A percentile compares a stretch with the other conserved stretches of the same genome.
Evolutionary conservation across 2,329 filamentous ascomycete genomes (phyloP).

Genomic region (Aspergillus aculeatinus): DNA sequence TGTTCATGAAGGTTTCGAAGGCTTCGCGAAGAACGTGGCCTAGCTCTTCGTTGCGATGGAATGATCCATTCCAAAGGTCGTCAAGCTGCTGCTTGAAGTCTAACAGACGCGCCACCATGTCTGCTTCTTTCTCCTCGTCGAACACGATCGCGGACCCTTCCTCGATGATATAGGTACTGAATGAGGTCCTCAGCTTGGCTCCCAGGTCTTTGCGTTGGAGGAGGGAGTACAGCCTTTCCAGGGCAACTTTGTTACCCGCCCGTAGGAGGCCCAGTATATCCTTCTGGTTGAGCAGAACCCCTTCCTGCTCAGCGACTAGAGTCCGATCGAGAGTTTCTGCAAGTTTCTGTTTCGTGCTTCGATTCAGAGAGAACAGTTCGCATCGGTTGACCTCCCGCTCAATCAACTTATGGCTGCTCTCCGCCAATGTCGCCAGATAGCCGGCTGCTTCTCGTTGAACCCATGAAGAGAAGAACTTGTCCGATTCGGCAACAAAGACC

Average conservation of each 20-base stretch:
- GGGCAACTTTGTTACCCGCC: slow-evolving; percentile 64
- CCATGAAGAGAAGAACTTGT: slow-evolving; percentile 67
- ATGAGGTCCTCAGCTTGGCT: slow-evolving; percentile 67
- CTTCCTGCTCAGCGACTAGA: slow-evolving; percentile 67
- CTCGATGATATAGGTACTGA: slow-evolving; percentile 73
- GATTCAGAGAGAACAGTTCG: slow-evolving; percentile 77
- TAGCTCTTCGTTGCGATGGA: slow-evolving; percentile 73
- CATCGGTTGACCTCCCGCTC: slow-evolving; percentile 72
- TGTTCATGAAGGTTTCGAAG: slow-evolving; percentile 91
- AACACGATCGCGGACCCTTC: slow-evolving; percentile 76
- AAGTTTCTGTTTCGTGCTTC: slow-evolving; percentile 75
- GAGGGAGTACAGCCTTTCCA: slow-evolving; percentile 75
- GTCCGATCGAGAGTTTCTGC: slow-evolving; percentile 70
- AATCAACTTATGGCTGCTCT: slow-evolving; percentile 67
- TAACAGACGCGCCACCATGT: slow-evolving; percentile 83
- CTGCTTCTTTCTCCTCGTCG: slow-evolving; percentile 72
- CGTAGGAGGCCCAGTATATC: slow-evolving; percentile 73
- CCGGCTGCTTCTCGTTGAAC: slow-evolving; percentile 64
- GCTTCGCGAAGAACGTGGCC: slow-evolving; percentile 77
- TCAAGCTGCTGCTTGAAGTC: slow-evolving; percentile 79
- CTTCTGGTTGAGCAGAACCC: slow-evolving; percentile 63
- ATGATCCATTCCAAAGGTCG: slow-evolving; percentile 71
- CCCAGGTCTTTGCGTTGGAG: slow-evolving; percentile 71
- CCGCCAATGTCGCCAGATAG: slow-evolving; percentile 73
- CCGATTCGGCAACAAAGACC: slow-evolving; percentile 66